Conservation (phyloP, 2,329 filamentous ascomycete species). For the Rugonectria rugulosa region DNA sequence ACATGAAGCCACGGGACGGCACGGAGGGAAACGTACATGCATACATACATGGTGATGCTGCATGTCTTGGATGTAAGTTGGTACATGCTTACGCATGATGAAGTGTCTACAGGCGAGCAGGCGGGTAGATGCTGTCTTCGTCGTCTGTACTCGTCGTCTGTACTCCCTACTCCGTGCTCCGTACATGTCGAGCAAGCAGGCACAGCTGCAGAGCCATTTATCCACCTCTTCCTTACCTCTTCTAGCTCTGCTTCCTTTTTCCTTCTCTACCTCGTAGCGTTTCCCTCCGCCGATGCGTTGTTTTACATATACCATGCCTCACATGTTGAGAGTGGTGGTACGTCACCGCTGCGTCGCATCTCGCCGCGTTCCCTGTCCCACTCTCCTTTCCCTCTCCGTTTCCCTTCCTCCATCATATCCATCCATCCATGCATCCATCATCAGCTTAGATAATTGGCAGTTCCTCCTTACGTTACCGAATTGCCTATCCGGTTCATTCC, state of each 20-base stretch:
- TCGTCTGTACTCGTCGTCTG: too few relatives aligned
- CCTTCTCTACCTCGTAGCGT: background rate
- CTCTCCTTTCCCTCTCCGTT: background rate
- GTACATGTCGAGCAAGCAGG: background rate
- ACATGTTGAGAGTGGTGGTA: slow-evolving; percentile 5
- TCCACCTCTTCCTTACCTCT: background rate
- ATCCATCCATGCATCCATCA: background rate
- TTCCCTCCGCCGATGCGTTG: slow-evolving; percentile 2
- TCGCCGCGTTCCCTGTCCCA: background rate
- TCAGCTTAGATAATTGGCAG: background rate
- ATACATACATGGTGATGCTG: background rate
- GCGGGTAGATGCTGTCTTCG: too few relatives aligned
- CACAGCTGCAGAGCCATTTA: background rate
- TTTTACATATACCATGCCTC: slow-evolving; percentile 13
- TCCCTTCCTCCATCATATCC: background rate
- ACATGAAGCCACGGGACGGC: background rate
- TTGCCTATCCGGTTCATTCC: background rate
- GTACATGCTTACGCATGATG: too few relatives aligned
- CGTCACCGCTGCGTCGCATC: slow-evolving; percentile 6
- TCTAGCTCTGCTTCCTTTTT: background rate
- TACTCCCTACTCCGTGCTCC: too few relatives aligned
- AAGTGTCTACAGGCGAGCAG: too few relatives aligned
- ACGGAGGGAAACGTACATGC: background rate
- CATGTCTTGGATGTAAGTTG: slow-evolving; percentile 14
- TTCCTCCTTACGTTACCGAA: slow-evolving; percentile 6